phyloP scores from a whole-genome alignment of 208 protist species.

The Angomonas deanei region DNA sequence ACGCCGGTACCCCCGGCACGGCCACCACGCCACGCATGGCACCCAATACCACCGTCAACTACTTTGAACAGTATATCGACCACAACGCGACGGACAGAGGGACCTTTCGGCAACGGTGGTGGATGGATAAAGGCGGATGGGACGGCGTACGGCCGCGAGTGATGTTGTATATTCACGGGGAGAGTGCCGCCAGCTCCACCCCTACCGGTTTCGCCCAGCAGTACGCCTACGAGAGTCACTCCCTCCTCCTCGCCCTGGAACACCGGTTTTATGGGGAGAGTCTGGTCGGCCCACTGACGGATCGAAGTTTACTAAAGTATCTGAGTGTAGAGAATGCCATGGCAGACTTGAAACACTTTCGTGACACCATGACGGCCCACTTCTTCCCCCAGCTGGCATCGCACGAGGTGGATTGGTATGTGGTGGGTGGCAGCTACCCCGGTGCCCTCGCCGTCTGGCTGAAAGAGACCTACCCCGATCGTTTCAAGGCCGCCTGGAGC shows the following conservation, averaged over 20 bases:
- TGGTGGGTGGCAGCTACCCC: conserved; percentile 41
- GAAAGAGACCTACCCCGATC: conserved; percentile 22
- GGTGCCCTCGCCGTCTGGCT: conserved; percentile 40
- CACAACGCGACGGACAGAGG: conserved; percentile 15
- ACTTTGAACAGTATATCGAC: conserved; percentile 22
- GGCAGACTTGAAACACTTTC: conserved; percentile 29
- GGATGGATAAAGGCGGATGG: conserved; percentile 19
- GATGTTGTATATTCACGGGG: conserved; percentile 30
- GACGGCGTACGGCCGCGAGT: conserved; percentile 3
- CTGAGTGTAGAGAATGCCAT: conserved; percentile 38
- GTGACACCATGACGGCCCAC: conserved; percentile 12
- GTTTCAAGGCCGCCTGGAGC: conserved; percentile 34
- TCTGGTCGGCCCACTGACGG: conserved; percentile 24
- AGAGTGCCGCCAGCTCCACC: conserved; percentile 16
- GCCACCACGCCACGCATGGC: background rate
- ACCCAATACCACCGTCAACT: conserved; percentile 14
- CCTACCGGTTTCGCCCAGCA: conserved; percentile 19
- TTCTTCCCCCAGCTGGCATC: conserved; percentile 5
- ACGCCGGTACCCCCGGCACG: background rate
- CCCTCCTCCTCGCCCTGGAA: conserved; percentile 34
- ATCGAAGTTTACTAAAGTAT: conserved; percentile 16
- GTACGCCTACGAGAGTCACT: conserved; percentile 10
- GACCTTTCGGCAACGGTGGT: conserved; percentile 39
- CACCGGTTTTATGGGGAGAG: conserved; percentile 59
- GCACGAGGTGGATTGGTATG: conserved; percentile 19